Base-by-base conservation (phyloP, 768 basidiomycete genomes). In the Sporobolomyces roseus region DNA sequence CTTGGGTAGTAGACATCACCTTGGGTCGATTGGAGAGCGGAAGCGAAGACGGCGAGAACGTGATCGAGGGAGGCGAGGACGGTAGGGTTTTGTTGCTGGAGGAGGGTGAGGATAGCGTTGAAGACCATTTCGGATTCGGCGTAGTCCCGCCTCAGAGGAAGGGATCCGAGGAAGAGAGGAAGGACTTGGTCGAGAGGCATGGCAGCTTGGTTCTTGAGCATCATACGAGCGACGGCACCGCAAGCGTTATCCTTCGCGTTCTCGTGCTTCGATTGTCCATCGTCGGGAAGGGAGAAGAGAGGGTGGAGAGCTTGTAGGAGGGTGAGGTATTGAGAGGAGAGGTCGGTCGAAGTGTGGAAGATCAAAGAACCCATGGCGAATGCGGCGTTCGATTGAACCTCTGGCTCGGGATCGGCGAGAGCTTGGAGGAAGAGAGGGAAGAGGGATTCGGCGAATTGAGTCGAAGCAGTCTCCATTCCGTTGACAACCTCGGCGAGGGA, bases 241-340 rank as follows among this genome's bases (percentile, higher is more conserved):
- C 88, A 85, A n/a, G 96, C 96, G 78, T 99, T 99, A 80, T 99
- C 96, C 70, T 88, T 88, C 25, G 93, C 93, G 77, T 93, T 93
- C 69, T 91, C 79, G 63, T 69, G 68, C 50, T 82, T 82, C 10
- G 89, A 80, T 9, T 84, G 76, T n/a, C 86, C 81, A 9, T 89
- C 82, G 65, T 87, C 85, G 0, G 85, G 79, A 12, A 85, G 74
- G 50, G 82, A 78, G 79, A 99, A 98, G 62, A 94, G 82, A 19
- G 90, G 89, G 32, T 85, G 88, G 52, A 98, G 85, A 1, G 87
- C 87, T 41, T 80, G 81, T 55, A 98, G 89, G 49, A 98, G 82
- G 66, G 83, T 83, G 46, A 87, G 79, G 80, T 89, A 94, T 76
- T 96, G 92, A 14, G 83, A 80, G 1, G 88, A 85, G 45, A 97